Conservation (phyloP, 495 filamentous ascomycete species). For the Letharia columbiana region DNA sequence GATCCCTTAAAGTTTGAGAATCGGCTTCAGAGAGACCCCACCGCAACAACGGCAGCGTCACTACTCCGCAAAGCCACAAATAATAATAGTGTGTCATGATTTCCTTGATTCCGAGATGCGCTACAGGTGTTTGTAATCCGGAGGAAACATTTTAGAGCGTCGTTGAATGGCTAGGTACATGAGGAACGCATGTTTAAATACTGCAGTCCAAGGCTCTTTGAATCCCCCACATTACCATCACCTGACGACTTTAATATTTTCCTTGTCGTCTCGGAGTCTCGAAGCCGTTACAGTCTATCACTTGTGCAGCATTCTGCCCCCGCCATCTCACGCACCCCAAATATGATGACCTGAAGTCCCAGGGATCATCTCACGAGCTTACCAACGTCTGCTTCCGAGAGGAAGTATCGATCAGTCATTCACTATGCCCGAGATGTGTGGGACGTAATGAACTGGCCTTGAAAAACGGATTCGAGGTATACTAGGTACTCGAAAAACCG, state of each 20-base stretch:
- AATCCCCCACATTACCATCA: not conserved
- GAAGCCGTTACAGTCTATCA: not conserved
- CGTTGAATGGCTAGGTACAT: not conserved
- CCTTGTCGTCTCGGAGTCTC: not conserved
- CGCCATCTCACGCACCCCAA: not conserved
- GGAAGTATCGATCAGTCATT: not conserved
- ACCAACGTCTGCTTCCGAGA: not conserved
- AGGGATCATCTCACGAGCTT: not conserved
- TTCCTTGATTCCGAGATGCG: not conserved
- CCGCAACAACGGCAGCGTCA: not conserved
- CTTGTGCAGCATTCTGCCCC: not conserved
- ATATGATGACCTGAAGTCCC: not conserved
- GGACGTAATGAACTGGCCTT: not conserved
- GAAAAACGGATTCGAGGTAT: no score
- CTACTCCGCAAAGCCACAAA: not conserved
- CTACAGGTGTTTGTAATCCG: not conserved
- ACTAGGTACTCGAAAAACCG: no score
- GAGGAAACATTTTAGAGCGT: not conserved
- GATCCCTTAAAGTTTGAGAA: constrained; percentile 14
- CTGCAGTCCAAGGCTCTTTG: not conserved
- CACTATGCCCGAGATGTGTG: not conserved
- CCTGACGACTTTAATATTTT: not conserved
- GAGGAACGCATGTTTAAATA: not conserved
- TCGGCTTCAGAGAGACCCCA: not conserved
- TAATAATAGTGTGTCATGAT: not conserved